Evolutionary conservation across 2,329 filamentous ascomycete species (phyloP), one percentile per base, ranked within the genome.

Genomic region (Grosmannia clavigera): DNA sequence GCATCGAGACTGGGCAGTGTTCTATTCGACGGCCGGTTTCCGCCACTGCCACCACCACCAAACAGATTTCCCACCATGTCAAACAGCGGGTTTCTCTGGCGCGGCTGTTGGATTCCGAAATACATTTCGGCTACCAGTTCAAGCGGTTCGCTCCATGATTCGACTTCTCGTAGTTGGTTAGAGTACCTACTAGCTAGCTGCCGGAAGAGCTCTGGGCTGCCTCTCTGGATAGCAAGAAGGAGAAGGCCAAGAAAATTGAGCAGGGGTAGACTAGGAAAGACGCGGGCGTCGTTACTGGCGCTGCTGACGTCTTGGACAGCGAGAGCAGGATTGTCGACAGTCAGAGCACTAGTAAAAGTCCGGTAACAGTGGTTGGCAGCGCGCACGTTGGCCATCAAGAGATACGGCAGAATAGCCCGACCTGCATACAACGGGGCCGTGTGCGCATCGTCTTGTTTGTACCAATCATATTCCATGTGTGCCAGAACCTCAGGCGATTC

Each of bases 51-150:
- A 60, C 78, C 78, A 29, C 90, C 90, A 56, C 92, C 92, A 68
- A 99, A 88, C 79, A 99, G 83, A 64, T 85, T 92, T 55, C 91
- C 92, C 88, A 99, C 95, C 92, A 99, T 97, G 71, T 99, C 94
- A 74, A 97, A 84, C 72, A 99, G 77, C 3, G 92, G 92, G 72
- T 97, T 97, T 64, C 86, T 88, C 76, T 96, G 90, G 68, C 87
- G 82, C 55, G 92, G 92, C 69, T 91, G 86, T 75, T 85, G 83
- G 71, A 99, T 95, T 43, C 85, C 85, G 75, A 99, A 99, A 77
- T 97, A 99, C 83, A 96, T 92, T 76, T 99, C 92, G 56, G 88
- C 92, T 67, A 99, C 86, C 72, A 90, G 85, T 66, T 91, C 87
- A 62, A 99, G 76, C 29, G 90, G 81, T 70, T 90, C 91, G 40